Evolutionary conservation across 768 basidiomycete species (phyloP).

Genomic region (Lepiota subincarnata): DNA sequence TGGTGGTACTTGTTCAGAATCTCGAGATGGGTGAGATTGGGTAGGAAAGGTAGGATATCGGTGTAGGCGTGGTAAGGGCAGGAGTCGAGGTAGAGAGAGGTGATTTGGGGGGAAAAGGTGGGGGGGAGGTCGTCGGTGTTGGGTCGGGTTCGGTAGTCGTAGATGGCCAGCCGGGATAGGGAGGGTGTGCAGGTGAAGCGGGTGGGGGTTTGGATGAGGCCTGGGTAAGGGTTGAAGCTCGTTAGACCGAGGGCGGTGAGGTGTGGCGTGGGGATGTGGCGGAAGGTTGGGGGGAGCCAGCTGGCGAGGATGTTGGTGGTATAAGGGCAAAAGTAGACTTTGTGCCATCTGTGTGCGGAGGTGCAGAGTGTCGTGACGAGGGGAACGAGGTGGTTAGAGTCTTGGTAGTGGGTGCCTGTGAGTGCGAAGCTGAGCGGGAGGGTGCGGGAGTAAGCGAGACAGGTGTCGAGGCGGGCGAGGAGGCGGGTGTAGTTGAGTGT

Average conservation of each 20-base stretch:
- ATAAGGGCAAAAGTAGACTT: constrained; percentile 8
- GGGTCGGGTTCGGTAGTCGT: constrained; percentile 4
- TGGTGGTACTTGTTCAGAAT: constrained; percentile 8
- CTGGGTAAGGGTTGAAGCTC: constrained; percentile 2
- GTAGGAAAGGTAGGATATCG: constrained; percentile 4
- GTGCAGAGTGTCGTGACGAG: constrained; percentile 1
- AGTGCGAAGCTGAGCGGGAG: constrained; percentile 9
- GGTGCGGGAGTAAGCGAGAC: neutral
- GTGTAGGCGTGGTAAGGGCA: constrained; percentile 6
- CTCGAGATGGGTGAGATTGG: constrained; percentile 7
- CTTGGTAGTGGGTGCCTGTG: constrained; percentile 5
- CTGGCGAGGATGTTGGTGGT: constrained; percentile 4
- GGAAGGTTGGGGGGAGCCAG: neutral
- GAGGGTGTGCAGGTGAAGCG: neutral
- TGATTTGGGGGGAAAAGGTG: neutral
- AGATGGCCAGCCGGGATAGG: neutral
- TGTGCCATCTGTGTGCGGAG: constrained; percentile 1
- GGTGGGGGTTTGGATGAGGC: constrained; percentile 8
- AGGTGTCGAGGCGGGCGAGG: constrained; percentile 6
- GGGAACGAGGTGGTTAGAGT: constrained; percentile 3
- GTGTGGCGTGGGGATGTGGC: constrained; percentile 6
- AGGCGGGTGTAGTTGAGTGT: neutral
- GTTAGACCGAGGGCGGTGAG: constrained; percentile 1
- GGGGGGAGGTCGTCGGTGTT: neutral
- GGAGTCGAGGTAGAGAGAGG: constrained; percentile 10